Base-by-base conservation (phyloP, 257 asterid genomes). In the Salvia miltiorrhiza region DNA sequence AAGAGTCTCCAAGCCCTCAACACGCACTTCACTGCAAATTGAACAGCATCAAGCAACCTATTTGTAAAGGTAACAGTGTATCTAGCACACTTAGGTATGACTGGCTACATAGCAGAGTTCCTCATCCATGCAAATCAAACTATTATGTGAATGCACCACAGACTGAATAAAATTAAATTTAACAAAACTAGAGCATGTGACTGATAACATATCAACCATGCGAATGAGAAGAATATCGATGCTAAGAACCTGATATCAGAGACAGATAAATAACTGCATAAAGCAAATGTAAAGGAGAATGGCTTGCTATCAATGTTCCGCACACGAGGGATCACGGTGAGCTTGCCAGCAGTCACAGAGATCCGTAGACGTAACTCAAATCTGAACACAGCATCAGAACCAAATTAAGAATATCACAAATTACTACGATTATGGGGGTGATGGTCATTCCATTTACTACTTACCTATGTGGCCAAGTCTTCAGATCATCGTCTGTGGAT, bases 1-100 rank as follows among this genome's bases (percentile, higher is more conserved):
- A 23, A 87, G 91, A 12, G 95, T 90, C 86, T 90, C 96, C 93
- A 90, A 86, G 77, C 96, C 96, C 82, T 90, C 96, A 71, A 90
- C 87, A 40, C 93, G 93, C 70, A 90, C 95, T 76, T 90, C 96
- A 80, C 95, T 90, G 89, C 79, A 84, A 82, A 85, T 76, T 75
- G 72, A 80, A 85, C 77, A 69, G 75, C 65, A 71, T 73, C 76
- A 80, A 47, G 70, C 69, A 73, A 73, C 74, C 86, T 71, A 75
- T 73, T 78, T 70, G 76, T 54, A 65, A 74, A 59, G 64, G 73
- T 79, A 45, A 44, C 72, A 64, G 54, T 28, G 73, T 61, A 71
- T 74, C 73, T 69, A 52, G n/a, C n/a, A n/a, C n/a, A n/a, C n/a
- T n/a, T n/a, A n/a, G n/a, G n/a, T n/a, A n/a, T n/a, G n/a, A n/a